A percentile compares a stretch with the other conserved stretches of the same genome.
Evolutionary conservation across 1,284 basidiomycete species (phyloP).

Genomic region (Boletellus dicymbophilus): DNA sequence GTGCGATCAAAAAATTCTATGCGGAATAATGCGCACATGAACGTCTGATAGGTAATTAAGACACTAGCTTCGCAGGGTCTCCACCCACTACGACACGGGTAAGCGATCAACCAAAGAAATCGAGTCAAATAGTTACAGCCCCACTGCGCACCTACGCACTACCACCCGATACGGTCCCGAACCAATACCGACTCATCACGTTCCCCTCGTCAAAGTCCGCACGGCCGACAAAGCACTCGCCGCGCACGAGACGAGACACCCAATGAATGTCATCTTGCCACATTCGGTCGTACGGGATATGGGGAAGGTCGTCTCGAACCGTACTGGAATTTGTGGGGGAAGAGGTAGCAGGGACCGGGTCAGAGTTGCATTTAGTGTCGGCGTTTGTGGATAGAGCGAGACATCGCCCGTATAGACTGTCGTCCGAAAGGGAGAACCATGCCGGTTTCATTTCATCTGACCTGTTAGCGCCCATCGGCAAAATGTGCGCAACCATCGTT

Average conservation of each 20-base stretch:
- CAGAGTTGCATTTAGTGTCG: no score
- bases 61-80: no score
- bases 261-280: slow-evolving; percentile 44
- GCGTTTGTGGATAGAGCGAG: background rate
- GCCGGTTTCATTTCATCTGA: slow-evolving; percentile 44
- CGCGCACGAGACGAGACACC: slow-evolving; percentile 34
- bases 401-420: slow-evolving; percentile 11
- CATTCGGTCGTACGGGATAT: slow-evolving; percentile 40
- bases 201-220: slow-evolving; percentile 35
- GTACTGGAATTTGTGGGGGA: background rate
- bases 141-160: background rate
- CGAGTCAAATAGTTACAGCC: no score
- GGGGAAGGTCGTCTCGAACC: slow-evolving; percentile 22
- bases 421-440: slow-evolving; percentile 38
- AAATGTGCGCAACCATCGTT: no score
- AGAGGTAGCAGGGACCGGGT: background rate
- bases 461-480: no score
- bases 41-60: no score
- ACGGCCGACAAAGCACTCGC: slow-evolving; percentile 37
- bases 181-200: slow-evolving; percentile 31
- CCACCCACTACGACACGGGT: no score
- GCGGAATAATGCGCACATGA: no score
- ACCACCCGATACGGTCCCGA: slow-evolving; percentile 15
- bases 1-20: no score
- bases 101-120: no score